Conservation (phyloP, 768 basidiomycete genomes). For the Lentinus tigrinus region DNA sequence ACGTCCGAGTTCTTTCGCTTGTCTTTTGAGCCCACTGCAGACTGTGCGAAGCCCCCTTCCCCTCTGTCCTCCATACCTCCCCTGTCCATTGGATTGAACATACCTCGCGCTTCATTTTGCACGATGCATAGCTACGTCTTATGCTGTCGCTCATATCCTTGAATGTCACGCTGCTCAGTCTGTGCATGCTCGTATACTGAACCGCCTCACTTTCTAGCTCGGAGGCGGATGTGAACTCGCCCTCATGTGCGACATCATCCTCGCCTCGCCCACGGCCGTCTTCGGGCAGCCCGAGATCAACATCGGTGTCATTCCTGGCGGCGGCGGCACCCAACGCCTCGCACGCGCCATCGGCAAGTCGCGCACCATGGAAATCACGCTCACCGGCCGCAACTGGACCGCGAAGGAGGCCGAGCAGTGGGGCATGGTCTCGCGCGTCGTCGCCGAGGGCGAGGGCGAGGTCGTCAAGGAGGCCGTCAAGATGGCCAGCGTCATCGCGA, state of each 20-base stretch:
- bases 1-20: no score
- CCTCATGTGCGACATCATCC: conserved; percentile 93
- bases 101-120: no score
- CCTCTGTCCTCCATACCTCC: no score
- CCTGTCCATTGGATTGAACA: no score
- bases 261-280: conserved; percentile 84
- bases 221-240: conserved; percentile 98
- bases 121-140: no score
- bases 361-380: conserved; percentile 89
- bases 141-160: no score
- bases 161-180: no score
- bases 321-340: conserved; percentile 88
- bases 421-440: conserved; percentile 86
- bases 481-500: conserved; percentile 75
- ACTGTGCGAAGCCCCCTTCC: no score
- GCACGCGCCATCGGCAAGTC: conserved; percentile 86
- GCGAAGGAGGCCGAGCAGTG: conserved; percentile 83
- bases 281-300: conserved; percentile 98
- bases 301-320: conserved; percentile 92
- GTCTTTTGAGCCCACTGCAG: no score
- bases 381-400: conserved; percentile 80
- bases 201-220: conserved; percentile 50
- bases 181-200: not conserved
- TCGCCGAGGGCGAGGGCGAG: conserved; percentile 69
- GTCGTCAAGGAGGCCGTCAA: conserved; percentile 87